These are phyloP conservation scores for Mortierella sp. DNA, from an alignment of 371 early-diverging fungal genomes.

Conservation along the genomic window DNA sequence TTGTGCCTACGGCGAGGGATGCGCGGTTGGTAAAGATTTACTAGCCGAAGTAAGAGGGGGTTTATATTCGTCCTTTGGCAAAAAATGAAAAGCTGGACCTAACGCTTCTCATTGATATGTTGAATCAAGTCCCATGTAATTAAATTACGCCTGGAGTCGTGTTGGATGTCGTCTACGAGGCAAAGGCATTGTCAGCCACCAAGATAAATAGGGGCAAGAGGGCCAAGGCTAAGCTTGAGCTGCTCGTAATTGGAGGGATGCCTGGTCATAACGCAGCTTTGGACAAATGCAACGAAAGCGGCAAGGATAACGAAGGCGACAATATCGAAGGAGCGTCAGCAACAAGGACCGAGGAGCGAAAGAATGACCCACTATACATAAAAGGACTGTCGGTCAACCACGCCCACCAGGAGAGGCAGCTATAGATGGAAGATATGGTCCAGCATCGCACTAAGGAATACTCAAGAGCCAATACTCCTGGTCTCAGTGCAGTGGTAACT, in stretches of 20 bases:
- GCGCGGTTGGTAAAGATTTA: background rate
- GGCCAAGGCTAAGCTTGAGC: background rate
- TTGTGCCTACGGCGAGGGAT: background rate
- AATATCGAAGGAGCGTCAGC: background rate
- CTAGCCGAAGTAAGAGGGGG: too few species aligned
- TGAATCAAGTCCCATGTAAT: background rate
- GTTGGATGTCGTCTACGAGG: background rate
- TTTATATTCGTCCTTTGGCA: background rate
- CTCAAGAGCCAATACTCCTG: constrained; percentile 21
- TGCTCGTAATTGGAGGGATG: background rate
- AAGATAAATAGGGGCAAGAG: background rate
- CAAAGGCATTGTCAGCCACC: background rate
- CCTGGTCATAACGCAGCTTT: too few species aligned
- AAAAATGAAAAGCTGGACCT: background rate
- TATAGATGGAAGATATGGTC: constrained; percentile 22
- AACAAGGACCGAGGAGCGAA: too few species aligned
- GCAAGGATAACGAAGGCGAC: background rate
- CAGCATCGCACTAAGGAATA: constrained; percentile 21
- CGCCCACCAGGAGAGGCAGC: background rate
- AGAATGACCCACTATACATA: too few species aligned
- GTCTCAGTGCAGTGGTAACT: constrained; percentile 12
- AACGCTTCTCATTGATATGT: background rate
- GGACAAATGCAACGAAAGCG: too few species aligned
- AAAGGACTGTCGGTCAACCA: background rate
- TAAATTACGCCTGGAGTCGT: background rate